These are phyloP conservation scores for Dothistroma septosporum DNA, from an alignment of 2,329 filamentous ascomycete species.

Conservation along the genomic window DNA sequence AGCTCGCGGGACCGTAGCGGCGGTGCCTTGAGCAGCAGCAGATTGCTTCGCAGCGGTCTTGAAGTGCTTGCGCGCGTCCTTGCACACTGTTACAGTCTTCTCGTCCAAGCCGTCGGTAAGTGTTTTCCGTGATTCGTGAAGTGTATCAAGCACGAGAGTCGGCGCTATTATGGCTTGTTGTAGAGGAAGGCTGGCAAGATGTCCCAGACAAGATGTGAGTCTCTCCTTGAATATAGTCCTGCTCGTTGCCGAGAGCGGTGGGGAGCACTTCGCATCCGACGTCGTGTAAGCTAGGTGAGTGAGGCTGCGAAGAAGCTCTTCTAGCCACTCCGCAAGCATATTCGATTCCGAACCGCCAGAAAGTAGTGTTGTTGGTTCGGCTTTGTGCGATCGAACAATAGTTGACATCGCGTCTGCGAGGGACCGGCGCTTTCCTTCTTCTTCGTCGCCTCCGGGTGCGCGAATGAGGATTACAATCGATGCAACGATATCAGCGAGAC, in stretches of 20 bases:
- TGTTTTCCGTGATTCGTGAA: conserved; percentile 15
- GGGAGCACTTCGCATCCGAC: conserved; percentile 22
- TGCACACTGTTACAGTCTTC: conserved; percentile 15
- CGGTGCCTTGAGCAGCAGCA: conserved; percentile 21
- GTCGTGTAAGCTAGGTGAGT: conserved; percentile 21
- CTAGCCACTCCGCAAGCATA: conserved; percentile 25
- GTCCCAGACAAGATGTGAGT: conserved; percentile 53
- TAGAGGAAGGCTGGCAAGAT: conserved; percentile 39
- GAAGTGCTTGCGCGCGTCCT: conserved; percentile 20
- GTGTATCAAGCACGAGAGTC: conserved; percentile 14
- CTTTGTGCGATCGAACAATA: conserved; percentile 40
- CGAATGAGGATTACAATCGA: conserved; percentile 46
- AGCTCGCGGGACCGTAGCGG: conserved; percentile 46
- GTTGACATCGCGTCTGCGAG: conserved; percentile 53
- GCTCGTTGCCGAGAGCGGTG: conserved; percentile 43
- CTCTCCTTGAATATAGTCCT: conserved; percentile 53
- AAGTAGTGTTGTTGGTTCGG: conserved; percentile 27
- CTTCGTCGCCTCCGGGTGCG: conserved; percentile 45
- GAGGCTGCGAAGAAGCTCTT: conserved; percentile 25
- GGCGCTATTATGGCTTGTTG: conserved; percentile 22
- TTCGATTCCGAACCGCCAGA: conserved; percentile 26
- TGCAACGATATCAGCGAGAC: conserved; percentile 53
- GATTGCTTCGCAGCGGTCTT: conserved; percentile 21
- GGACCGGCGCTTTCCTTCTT: conserved; percentile 49
- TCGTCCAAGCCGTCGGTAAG: conserved; percentile 16